Conservation (phyloP, 2,329 filamentous ascomycete species). For the Paecilomyces sp. region DNA sequence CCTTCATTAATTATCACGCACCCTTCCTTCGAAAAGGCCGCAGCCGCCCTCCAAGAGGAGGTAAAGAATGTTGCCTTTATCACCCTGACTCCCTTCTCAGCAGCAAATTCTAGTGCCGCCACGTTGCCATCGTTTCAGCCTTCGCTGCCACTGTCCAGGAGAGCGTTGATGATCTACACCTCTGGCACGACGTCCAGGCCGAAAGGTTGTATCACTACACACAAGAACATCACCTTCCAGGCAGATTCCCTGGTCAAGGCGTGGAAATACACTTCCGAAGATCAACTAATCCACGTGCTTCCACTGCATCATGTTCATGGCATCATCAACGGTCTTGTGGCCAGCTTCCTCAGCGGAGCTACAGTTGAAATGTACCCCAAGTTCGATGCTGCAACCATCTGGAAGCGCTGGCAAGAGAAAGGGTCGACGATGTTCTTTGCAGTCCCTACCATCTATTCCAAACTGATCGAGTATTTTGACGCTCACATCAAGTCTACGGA, state of each 20-base stretch:
- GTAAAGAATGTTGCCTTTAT: conserved; percentile 23
- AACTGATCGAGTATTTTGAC: conserved; percentile 41
- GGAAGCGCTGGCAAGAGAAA: conserved; percentile 38
- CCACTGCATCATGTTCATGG: conserved; percentile 47
- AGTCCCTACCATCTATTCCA: conserved; percentile 46
- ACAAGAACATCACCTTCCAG: conserved; percentile 32
- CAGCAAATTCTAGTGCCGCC: conserved; percentile 7
- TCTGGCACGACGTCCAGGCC: conserved; percentile 35
- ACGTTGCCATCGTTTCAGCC: conserved; percentile 26
- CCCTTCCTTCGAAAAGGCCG: conserved; percentile 29
- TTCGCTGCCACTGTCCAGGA: conserved; percentile 18
- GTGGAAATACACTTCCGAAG: conserved; percentile 34
- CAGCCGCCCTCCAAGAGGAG: conserved; percentile 21
- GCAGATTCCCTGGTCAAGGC: conserved; percentile 23
- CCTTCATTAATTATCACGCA: conserved; percentile 36
- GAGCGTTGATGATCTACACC: conserved; percentile 37
- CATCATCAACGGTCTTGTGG: conserved; percentile 43
- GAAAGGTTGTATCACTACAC: conserved; percentile 38
- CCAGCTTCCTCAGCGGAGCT: conserved; percentile 39
- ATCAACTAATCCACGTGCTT: conserved; percentile 44
- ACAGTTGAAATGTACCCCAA: conserved; percentile 44
- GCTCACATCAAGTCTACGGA: conserved; percentile 28
- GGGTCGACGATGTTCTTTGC: conserved; percentile 44
- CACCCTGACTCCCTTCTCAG: conserved; percentile 17
- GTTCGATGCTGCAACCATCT: conserved; percentile 39